Evolutionary conservation across 176 grass and related monocot species (phyloP).

Genomic region (Olyra latifolia): DNA sequence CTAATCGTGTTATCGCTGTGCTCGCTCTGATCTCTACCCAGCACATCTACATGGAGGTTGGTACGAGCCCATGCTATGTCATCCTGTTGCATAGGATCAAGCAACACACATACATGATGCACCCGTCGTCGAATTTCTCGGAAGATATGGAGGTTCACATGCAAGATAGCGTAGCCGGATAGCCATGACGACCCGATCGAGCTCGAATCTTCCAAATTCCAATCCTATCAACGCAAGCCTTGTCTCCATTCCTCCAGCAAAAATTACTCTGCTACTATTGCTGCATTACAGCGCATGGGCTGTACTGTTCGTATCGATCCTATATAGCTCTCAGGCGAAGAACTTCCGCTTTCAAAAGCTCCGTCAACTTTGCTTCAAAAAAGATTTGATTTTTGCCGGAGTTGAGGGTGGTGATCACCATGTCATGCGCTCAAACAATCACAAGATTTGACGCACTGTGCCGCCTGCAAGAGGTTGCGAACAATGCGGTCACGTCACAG

Average conservation of each 20-base stretch:
- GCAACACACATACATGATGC: too few relatives aligned
- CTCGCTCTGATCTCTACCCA: not conserved
- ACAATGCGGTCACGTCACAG: not conserved
- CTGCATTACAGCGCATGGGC: not conserved
- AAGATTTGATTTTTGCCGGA: too few relatives aligned
- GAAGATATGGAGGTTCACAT: not conserved
- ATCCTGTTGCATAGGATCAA: too few relatives aligned
- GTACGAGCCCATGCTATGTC: not conserved
- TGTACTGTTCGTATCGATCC: not conserved
- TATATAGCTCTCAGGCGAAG: too few relatives aligned
- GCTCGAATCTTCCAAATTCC: slow-evolving; percentile 22
- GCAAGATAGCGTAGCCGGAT: slow-evolving; percentile 28
- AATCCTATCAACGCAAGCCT: not conserved
- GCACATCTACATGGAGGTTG: not conserved
- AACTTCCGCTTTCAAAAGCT: too few relatives aligned
- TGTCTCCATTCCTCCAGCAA: not conserved
- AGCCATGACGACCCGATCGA: not conserved
- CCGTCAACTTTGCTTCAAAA: too few relatives aligned
- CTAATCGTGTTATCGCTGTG: too few relatives aligned
- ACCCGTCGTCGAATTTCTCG: not conserved
- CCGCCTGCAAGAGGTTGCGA: not conserved
- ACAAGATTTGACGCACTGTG: not conserved
- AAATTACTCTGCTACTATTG: not conserved
- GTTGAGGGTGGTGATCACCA: too few relatives aligned
- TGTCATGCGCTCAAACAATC: not conserved